Base-by-base conservation (phyloP, 305 asterid genomes). In the Petunia hybrid region DNA sequence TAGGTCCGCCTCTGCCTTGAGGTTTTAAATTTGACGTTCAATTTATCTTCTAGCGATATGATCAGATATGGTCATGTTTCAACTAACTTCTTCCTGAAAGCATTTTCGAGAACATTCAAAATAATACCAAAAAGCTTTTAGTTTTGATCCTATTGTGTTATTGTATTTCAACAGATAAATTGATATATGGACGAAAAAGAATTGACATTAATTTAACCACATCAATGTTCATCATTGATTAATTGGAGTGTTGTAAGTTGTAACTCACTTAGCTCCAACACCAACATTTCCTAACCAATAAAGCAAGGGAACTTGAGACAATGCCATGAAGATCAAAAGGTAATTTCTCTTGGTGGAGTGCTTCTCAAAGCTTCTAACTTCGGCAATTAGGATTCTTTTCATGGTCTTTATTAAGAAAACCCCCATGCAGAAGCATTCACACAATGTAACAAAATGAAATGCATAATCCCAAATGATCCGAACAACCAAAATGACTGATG, bases 361-460 rank as follows among this genome's bases (percentile, higher is more conserved):
- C 74, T 83, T 78, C 69, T 89, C 91, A 46, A 85, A 84, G n/a
- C 84, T 48, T 67, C 82, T 88, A 35, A 89, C 88, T 82, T 89
- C 91, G 10, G 84, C 84, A 57, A 87, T 81, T 36, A 89, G 59
- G 57, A 91, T 85, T 85, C 93, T 87, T 83, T 89, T 91, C 86
- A 87, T 88, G 39, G 89, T 89, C 85, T 89, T 91, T 77, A 91
- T 89, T 88, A 91, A 77, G 87, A 91, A 81, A 22, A 91, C 79
- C 9, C 90, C 95, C 93, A 87, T 82, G 80, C 90, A 88, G 8
- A 91, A 82, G 65, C 90, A 87, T 80, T 83, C 89, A 91, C 88
- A 91, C 70, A 84, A 60, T 4, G 84, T 82, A n/a, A 70, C 67
- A 3, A 40, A 83, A 4, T 61, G 83, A 55, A 84, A 86, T 2